Percentiles rank a stretch among this genome's conserved stretches.
Conservation (phyloP, 176 grass and related monocot species). For the Carex cristatella region DNA sequence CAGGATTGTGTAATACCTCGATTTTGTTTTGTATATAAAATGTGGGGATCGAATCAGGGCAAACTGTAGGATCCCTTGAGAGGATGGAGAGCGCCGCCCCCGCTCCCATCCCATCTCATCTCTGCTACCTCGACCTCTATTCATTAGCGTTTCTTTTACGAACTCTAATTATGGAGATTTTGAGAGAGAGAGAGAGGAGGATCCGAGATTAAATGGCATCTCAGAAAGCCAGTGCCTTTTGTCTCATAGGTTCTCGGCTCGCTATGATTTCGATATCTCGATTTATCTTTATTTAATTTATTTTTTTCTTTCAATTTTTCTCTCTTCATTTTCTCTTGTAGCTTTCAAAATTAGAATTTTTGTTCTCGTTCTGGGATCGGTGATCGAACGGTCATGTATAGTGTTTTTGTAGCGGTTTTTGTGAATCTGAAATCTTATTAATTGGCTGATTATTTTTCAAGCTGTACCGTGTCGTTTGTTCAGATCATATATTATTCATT, state of each 20-base stretch:
- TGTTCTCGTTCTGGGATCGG: no score
- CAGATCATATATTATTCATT: no score
- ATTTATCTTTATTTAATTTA: background rate
- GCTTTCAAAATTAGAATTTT: background rate
- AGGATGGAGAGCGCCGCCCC: background rate
- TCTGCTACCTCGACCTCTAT: conserved; percentile 1
- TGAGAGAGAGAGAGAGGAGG: conserved; percentile 16
- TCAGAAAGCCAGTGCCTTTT: conserved; percentile 25
- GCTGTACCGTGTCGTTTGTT: no score
- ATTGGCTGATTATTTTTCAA: no score
- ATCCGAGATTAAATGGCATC: conserved; percentile 20
- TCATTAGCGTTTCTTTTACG: conserved; percentile 3
- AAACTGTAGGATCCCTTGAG: background rate
- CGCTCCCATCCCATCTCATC: background rate
- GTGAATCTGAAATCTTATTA: no score
- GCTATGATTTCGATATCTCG: conserved; percentile 23
- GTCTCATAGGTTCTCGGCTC: conserved; percentile 13
- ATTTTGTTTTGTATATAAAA: background rate
- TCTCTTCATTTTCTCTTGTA: background rate
- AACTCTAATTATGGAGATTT: background rate
- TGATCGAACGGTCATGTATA: no score
- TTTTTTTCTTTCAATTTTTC: background rate
- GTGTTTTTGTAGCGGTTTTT: no score
- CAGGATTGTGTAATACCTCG: background rate
- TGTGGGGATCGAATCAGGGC: background rate